These are phyloP conservation scores for Ceratocystis cacaofunesta DNA, from an alignment of 2,329 filamentous ascomycete species.

Conservation along the genomic window DNA sequence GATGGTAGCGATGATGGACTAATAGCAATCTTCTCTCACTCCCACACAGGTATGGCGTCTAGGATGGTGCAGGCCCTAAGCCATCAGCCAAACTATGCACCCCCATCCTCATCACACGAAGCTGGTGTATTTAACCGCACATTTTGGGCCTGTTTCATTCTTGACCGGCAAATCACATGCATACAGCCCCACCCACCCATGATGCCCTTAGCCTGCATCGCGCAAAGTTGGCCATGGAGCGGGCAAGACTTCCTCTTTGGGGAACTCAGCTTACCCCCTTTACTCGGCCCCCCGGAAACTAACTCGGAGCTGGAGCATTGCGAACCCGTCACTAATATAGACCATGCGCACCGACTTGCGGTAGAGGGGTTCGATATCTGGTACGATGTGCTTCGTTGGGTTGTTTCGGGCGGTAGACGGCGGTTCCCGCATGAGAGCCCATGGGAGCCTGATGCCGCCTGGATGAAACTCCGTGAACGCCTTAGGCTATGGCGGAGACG, in stretches of 20 bases:
- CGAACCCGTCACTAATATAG: constrained; percentile 23
- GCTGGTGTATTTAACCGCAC: constrained; percentile 20
- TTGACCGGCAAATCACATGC: constrained; percentile 31
- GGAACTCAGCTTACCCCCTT: constrained; percentile 18
- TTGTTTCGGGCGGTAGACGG: constrained; percentile 30
- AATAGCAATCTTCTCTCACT: not conserved
- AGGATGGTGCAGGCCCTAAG: constrained; percentile 7
- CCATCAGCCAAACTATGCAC: not conserved
- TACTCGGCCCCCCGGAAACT: not conserved
- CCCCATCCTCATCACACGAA: not conserved
- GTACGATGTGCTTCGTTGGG: constrained; percentile 28
- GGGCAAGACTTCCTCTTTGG: constrained; percentile 29
- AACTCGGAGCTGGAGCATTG: not conserved
- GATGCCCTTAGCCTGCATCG: constrained; percentile 25
- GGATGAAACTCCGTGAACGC: constrained; percentile 23
- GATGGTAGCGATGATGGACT: not conserved
- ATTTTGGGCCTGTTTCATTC: constrained; percentile 33
- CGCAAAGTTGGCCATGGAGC: constrained; percentile 23
- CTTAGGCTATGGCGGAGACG: constrained; percentile 25
- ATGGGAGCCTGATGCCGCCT: constrained; percentile 26
- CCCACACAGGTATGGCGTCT: constrained; percentile 6
- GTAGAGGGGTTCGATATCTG: constrained; percentile 32
- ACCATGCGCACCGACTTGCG: constrained; percentile 18
- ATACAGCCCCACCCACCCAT: constrained; percentile 28
- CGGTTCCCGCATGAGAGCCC: constrained; percentile 28